Conservation (phyloP, 306 rosid species). For the Erythrophleum fordii region DNA sequence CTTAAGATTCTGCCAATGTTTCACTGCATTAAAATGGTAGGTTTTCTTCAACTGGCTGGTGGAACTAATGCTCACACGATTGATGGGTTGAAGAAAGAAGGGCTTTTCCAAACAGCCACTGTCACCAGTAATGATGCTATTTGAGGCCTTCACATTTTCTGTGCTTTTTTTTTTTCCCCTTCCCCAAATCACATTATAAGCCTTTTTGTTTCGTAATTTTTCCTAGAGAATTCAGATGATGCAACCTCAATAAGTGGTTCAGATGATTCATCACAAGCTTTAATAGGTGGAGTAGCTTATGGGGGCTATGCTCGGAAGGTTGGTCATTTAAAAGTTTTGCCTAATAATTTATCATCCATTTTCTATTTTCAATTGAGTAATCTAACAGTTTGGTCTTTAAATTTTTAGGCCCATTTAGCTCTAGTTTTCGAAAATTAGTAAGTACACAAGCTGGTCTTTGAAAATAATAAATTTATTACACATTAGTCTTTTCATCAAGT, state of each 20-base stretch:
- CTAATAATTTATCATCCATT: slow-evolving; percentile 12
- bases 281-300: slow-evolving; percentile 78
- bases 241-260: slow-evolving; percentile 36
- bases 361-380: not conserved
- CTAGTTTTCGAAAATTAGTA: not conserved
- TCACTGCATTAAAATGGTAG: slow-evolving; percentile 45
- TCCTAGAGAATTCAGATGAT: slow-evolving; percentile 45
- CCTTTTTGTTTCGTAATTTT: slow-evolving; percentile 11
- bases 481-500: not conserved
- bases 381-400: not conserved
- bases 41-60: slow-evolving; percentile 94
- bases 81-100: slow-evolving; percentile 71
- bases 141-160: not conserved
- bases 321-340: not conserved
- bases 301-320: slow-evolving; percentile 99
- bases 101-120: slow-evolving; percentile 62
- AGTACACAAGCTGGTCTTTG: not conserved
- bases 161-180: slow-evolving; percentile 11
- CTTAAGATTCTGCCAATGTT: slow-evolving; percentile 16
- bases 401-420: not conserved
- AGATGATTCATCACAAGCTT: slow-evolving; percentile 43
- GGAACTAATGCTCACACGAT: slow-evolving; percentile 93
- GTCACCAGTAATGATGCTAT: slow-evolving; percentile 39
- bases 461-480: not conserved
- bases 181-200: not conserved